Evolutionary conservation across 2,329 filamentous ascomycete genomes (phyloP), one percentile per base, ranked within the genome.

Genomic region (Aspergillus sp.): DNA sequence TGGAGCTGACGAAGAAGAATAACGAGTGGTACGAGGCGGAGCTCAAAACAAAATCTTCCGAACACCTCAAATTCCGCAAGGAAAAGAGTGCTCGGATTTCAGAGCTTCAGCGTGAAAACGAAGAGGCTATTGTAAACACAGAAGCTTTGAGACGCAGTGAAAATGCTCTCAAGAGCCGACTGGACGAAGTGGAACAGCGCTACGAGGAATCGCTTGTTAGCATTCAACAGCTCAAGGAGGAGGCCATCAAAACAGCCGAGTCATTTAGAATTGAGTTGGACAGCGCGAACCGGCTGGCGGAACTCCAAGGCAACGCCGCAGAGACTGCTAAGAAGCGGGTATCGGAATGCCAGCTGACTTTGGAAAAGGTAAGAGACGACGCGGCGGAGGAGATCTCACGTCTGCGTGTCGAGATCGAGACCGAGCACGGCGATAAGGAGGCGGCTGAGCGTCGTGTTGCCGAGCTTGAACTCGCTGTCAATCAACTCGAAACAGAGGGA

Each of bases 1-100:
- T 98, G 37, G 91, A 96, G 43, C 82, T 96, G 56, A 86, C 93
- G 17, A 92, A 91, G 72, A 90, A 89, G 68, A 96, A 92, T 77
- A 90, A 91, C 63, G 93, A 98, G 67, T 99, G 92, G 90, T 89
- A 95, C 56, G 91, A 97, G 70, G 87, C 83, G 43, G 95, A 99
- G 74, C 83, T 98, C 21, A 93, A 96, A 79, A 93, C 90, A 0
- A 96, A 96, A 77, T 88, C 85, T 61, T 85, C 88, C 8, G 95
- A 99, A 71, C 87, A 91, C 48, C 84, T 93, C 64, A 96, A 93
- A 70, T 93, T 90, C 75, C 87, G 95, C 62, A 98, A 96, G 71
- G 95, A 99, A 72, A 98, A 97, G 81, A 90, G 90, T 62, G 88
- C 91, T 1, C 89, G 90, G 40, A 91, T 98, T 66, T 85, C 92